Evolutionary conservation across 1,284 basidiomycete genomes (phyloP), one percentile per base, ranked within the genome.

Genomic region (Fistulinella staudtii): DNA sequence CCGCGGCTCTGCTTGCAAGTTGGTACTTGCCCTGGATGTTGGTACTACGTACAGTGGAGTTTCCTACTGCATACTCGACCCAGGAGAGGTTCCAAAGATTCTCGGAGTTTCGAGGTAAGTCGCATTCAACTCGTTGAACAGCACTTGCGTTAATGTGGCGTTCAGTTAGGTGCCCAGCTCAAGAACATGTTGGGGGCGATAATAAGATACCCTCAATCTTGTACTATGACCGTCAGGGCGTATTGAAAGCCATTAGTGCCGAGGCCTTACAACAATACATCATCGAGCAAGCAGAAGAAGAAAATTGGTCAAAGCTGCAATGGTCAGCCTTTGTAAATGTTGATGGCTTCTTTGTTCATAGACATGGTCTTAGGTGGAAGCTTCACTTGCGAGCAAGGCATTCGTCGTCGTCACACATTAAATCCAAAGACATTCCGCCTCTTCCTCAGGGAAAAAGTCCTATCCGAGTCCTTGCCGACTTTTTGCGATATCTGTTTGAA

Each of bases 191-290:
- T 6, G 63, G 63, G 1, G 65, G 71, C 0, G 63, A 76, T 36
- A 72, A 66, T 6, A 81, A 80, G 52, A 76, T 80, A 23, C 79
- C 79, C 0, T 74, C 76, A 0, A 63, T 79, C 14, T 57, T 81
- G 35, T 79, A 72, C 46, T 82, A 81, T 54, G 72, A 74, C 39
- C 50, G 49, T 8, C 49, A 65, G 14, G 77, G 76, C 1, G 47
- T 45, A 1, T 64, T 75, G 3, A 60, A 61, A 18, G 75, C 76
- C 1, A 62, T 69, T 4, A 79, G 79, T 2, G 75, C 77, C 1
- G 76, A 79, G 46, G 71, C 73, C 0, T 51, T 63, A 9, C 56
- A 63, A 15, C 67, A 72, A 11, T 63, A 59, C 4, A 61, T 71
- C 18, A 57, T 67, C 24, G 63, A 71, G 3, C 55, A 64, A 35